Percentiles rank a stretch among this genome's conserved stretches.
Conservation (phyloP, 2,329 filamentous ascomycete species). For the Leptodontidium sp. region DNA sequence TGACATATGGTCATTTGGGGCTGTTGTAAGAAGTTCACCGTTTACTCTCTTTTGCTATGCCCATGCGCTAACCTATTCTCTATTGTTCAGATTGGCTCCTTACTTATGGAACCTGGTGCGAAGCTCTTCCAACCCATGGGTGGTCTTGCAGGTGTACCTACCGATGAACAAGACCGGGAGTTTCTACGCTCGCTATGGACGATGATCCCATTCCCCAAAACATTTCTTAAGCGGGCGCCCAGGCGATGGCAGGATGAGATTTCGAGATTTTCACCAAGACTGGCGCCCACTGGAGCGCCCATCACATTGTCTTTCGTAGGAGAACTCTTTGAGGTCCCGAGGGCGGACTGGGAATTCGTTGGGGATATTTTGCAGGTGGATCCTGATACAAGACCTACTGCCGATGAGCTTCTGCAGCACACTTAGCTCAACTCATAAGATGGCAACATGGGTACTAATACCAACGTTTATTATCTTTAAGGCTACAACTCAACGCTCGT, state of each 20-base stretch:
- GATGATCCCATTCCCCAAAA: slow-evolving; percentile 21
- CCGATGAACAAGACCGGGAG: slow-evolving; percentile 27
- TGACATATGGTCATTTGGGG: slow-evolving; percentile 30
- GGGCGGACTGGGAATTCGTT: slow-evolving; percentile 25
- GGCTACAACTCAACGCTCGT: neutral
- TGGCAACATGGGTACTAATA: neutral
- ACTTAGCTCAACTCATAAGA: slow-evolving; percentile 17
- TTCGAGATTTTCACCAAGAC: slow-evolving; percentile 25
- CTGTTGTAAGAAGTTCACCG: slow-evolving; percentile 26
- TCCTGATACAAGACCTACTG: slow-evolving; percentile 27
- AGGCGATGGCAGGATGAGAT: slow-evolving; percentile 24
- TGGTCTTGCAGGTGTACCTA: slow-evolving; percentile 21
- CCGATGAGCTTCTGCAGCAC: slow-evolving; percentile 25
- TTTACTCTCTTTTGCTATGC: slow-evolving; percentile 18
- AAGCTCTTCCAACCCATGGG: slow-evolving; percentile 29
- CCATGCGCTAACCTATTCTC: slow-evolving; percentile 14
- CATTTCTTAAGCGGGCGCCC: slow-evolving; percentile 21
- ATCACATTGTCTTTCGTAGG: slow-evolving; percentile 26
- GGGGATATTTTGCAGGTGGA: slow-evolving; percentile 28
- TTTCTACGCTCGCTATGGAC: slow-evolving; percentile 24
- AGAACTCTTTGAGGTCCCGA: slow-evolving; percentile 25
- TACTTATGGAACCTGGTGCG: slow-evolving; percentile 29
- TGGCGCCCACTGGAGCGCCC: slow-evolving; percentile 24
- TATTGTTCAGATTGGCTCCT: slow-evolving; percentile 26
- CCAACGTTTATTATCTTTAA: neutral